Conservation (phyloP, 345 rosid genomes). For the Boechera retrofracta region DNA sequence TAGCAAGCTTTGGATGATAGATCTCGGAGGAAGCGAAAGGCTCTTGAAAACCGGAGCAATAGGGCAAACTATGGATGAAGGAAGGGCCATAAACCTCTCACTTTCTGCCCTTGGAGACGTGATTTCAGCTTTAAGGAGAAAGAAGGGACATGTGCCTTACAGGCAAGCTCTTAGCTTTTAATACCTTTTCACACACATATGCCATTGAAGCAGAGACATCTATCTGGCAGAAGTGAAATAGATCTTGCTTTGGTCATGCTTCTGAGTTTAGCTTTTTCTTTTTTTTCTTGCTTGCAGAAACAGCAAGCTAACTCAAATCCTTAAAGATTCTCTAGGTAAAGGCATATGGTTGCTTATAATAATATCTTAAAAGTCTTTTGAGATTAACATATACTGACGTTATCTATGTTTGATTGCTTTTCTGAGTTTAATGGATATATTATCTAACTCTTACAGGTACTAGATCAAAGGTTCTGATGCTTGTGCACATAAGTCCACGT, state of each 20-base stretch:
- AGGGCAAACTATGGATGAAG: constrained; percentile 88
- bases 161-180: constrained; percentile 59
- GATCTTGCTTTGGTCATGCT: constrained; percentile 27
- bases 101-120: constrained; percentile 97
- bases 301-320: constrained; percentile 96
- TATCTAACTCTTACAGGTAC: constrained; percentile 49
- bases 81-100: constrained; percentile 88
- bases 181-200: constrained; percentile 19
- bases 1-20: constrained; percentile 97
- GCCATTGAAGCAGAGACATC: constrained; percentile 21
- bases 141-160: constrained; percentile 90
- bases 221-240: constrained; percentile 26
- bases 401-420: constrained; percentile 25
- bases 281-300: constrained; percentile 70
- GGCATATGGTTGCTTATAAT: constrained; percentile 31
- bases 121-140: constrained; percentile 86
- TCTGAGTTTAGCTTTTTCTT: constrained; percentile 36
- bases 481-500: constrained; percentile 81
- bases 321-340: constrained; percentile 91
- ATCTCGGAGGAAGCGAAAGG: constrained; percentile 97
- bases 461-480: constrained; percentile 88
- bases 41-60: constrained; percentile 80
- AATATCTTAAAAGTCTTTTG: constrained; percentile 13
- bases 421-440: constrained; percentile 27
- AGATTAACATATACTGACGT: not conserved